Evolutionary conservation across 441 rosid species (phyloP), one percentile per base, ranked within the genome.

Genomic region (Populus tomentosa): DNA sequence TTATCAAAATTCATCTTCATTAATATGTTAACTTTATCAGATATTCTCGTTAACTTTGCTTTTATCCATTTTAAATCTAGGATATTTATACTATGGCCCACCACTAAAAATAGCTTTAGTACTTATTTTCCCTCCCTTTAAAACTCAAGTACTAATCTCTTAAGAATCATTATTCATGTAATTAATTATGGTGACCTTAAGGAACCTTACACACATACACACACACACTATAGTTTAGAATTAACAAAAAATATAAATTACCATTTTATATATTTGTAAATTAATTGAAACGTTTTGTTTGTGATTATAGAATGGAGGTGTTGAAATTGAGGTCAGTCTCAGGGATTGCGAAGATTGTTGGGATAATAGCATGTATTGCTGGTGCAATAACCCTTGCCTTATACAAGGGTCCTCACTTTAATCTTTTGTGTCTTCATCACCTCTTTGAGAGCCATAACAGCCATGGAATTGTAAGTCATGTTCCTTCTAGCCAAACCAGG

Each of bases 361-460:
- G 99, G 7, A 82, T 93, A 67, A n/a, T 85, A 30, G 74, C 87
- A 33, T 91, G 99, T 86, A 69, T 91, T 63, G 92, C 84, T 42
- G 99, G 98, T 7, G 94, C 84, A 46, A 78, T 81, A 36, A 83
- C 84, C n/a, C 84, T 95, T 26, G 98, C 99, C 71, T 84, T 95
- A 62, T 90, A 85, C 87, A 87, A 84, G 66, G 98, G 97, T 53
- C 97, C 94, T 10, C 87, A 80, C 33, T 40, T 92, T 63, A 86
- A 79, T 38, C 73, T 86, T 26, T 10, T 81, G 61, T 87, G 93
- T 82, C 75, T 76, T 42, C 92, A 82, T 71, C 78, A 82, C 35
- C 72, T 75, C 66, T 83, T 82, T 42, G 78, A 79, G 23, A 75
- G 67, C 72, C 79, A 68, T n/a, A 65, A 28, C 65, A 73, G 13